Evolutionary conservation across 2,329 filamentous ascomycete species (phyloP).

Genomic region (Ophiostoma piceae): DNA sequence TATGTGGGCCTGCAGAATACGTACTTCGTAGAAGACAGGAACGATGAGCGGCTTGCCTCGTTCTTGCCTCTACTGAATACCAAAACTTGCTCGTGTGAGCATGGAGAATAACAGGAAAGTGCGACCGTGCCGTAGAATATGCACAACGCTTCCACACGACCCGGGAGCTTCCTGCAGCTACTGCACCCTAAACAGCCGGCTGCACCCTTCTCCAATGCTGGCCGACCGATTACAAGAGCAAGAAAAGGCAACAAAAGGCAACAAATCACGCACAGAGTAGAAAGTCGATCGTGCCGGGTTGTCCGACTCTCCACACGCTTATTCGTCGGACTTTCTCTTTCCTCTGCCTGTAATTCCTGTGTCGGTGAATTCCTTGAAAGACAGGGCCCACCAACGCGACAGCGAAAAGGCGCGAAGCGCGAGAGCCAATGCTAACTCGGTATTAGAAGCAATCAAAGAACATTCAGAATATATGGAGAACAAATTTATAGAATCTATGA

Average conservation of each 20-base stretch:
- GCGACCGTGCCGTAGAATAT: neutral
- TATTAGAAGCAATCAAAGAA: neutral
- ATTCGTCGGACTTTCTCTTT: neutral
- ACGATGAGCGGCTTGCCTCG: neutral
- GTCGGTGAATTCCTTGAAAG: neutral
- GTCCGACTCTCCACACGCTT: conserved; percentile 14
- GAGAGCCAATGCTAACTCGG: conserved; percentile 14
- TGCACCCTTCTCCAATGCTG: conserved; percentile 4
- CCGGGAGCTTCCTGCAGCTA: conserved; percentile 9
- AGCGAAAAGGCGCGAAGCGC: conserved; percentile 26
- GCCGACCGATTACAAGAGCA: conserved; percentile 4
- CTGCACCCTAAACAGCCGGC: neutral
- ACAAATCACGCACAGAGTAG: conserved; percentile 5
- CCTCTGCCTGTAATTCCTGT: neutral
- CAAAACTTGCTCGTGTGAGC: neutral
- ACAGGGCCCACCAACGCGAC: conserved; percentile 24
- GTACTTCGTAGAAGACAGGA: neutral
- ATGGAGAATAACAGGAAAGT: neutral
- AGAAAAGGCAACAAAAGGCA: no score
- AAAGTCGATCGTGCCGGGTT: neutral
- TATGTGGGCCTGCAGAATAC: neutral
- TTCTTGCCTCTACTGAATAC: neutral
- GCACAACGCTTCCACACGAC: neutral
- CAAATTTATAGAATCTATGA: neutral
- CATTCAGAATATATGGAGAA: neutral